Evolutionary conservation across 2,329 filamentous ascomycete species (phyloP), one percentile per base, ranked within the genome.

Genomic region (Alternaria ventricosa): DNA sequence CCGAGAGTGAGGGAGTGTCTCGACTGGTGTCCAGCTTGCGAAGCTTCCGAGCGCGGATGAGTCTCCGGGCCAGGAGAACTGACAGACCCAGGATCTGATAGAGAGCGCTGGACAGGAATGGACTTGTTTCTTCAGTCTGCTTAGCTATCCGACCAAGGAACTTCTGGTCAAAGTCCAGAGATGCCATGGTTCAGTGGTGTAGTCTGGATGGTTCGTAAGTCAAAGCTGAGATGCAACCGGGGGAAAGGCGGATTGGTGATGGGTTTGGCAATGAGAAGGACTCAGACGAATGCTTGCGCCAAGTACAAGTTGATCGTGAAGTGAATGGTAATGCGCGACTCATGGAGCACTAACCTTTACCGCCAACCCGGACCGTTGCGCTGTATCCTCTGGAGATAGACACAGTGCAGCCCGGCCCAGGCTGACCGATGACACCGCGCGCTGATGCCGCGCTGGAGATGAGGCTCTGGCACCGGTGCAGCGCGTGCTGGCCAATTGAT

Each of bases 161-260:
- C 83, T 98, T 99, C 83, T 97, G 94, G 81, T 99, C 96, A 66
- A 98, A 93, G 82, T 97, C 93, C 65, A 94, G 96, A 78, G 94
- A 96, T 83, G 96, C 96, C 96, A 98, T 99, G 25, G 67, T 75
- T 65, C 70, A 63, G 57, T 44, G 59, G 13, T 43, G 55, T 27
- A 18, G 43, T 63, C 57, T 60, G 57, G 45, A 55, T 53, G 28
- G 22, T 28, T 36, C n/a, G 58, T 64, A 41, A 65, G 62, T 58
- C 57, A 46, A n/a, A 30, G 20, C 22, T 15, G 57, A n/a, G 18
- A 47, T 53, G 36, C 23, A 36, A 54, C 50, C 33, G 47, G 61
- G 54, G 45, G 54, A 49, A 13, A 18, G 6, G 12, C 20, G 27
- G 18, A 7, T 23, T 5, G 28, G 18, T 30, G 18, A 18, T 23